These are phyloP conservation scores for Sungouiozyma ichnusensis DNA, from an alignment of 805 yeast species.

Conservation along the genomic window DNA sequence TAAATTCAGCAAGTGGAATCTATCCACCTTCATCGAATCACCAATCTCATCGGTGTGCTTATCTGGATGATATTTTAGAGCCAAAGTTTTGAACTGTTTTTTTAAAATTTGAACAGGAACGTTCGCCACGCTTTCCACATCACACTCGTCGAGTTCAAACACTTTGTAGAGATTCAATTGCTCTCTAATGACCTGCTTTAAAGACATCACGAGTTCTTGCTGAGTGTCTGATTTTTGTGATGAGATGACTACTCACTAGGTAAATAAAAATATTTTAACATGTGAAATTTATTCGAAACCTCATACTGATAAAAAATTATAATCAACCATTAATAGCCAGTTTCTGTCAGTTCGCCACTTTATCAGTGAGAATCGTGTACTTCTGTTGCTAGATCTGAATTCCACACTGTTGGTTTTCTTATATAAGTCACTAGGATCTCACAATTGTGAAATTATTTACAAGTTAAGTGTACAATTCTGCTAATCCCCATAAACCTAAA, in stretches of 20 bases:
- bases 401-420: no score
- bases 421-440: no score
- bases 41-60: conserved; percentile 11
- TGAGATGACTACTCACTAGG: not conserved
- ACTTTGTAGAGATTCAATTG: conserved; percentile 1
- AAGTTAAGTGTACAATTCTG: no score
- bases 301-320: no score
- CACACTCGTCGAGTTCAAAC: not conserved
- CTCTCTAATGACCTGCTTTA: not conserved
- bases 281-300: no score
- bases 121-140: not conserved
- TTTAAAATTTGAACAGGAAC: conserved; percentile 12
- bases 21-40: conserved; percentile 10
- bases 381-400: no score
- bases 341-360: no score
- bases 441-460: no score
- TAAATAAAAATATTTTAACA: no score
- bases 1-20: conserved; percentile 18
- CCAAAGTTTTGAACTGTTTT: conserved; percentile 14
- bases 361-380: no score
- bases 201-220: not conserved
- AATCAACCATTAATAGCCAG: no score
- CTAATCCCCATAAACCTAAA: no score
- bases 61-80: conserved; percentile 23
- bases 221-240: not conserved